These are phyloP conservation scores for Panicum miliaceum DNA, from an alignment of 176 grass and related monocot genomes.

Conservation along the genomic window DNA sequence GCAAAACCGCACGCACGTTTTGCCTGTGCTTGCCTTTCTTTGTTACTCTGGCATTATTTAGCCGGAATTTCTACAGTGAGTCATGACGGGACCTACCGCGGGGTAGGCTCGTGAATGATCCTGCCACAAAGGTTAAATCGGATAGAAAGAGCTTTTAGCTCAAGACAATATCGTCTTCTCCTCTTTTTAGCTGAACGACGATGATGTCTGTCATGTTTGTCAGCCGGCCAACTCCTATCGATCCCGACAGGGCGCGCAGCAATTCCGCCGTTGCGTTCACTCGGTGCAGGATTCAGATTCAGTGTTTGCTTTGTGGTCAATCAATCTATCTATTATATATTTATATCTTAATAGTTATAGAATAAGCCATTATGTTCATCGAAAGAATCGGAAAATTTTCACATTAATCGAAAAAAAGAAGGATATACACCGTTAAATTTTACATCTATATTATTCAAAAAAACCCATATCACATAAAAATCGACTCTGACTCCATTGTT, in stretches of 20 bases:
- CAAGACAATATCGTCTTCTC: neutral
- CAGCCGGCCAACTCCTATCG: neutral
- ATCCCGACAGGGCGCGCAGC: neutral
- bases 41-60: too few species aligned
- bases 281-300: neutral
- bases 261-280: conserved; percentile 5
- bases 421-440: too few species aligned
- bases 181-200: too few species aligned
- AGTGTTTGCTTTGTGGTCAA: neutral
- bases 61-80: neutral
- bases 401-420: too few species aligned
- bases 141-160: neutral
- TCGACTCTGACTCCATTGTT: too few species aligned
- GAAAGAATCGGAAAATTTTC: too few species aligned
- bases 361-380: too few species aligned
- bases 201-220: neutral
- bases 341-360: too few species aligned
- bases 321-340: too few species aligned
- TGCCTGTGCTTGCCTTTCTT: neutral
- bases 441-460: too few species aligned
- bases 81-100: too few species aligned
- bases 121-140: neutral
- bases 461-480: too few species aligned
- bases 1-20: neutral
- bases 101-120: neutral